These are phyloP conservation scores for Xerocomus minutiporus DNA, from an alignment of 1,284 basidiomycete genomes.

Conservation along the genomic window DNA sequence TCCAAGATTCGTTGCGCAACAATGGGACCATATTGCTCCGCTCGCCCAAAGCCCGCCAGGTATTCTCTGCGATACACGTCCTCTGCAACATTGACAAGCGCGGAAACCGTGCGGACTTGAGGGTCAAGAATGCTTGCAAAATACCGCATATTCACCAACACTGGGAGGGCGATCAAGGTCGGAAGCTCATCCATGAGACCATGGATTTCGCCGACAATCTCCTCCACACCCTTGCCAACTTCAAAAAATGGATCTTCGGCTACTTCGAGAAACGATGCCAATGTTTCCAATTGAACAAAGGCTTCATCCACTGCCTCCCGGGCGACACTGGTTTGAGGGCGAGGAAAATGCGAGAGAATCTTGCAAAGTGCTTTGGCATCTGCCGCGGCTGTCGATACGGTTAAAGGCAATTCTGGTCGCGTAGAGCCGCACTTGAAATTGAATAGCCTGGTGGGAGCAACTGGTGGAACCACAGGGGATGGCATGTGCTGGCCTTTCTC, in stretches of 20 bases:
- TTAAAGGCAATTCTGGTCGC: conserved; percentile 56
- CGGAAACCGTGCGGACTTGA: conserved; percentile 40
- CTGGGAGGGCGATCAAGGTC: conserved; percentile 62
- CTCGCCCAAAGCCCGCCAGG: conserved; percentile 67
- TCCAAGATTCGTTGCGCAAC: conserved; percentile 56
- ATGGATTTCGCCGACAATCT: conserved; percentile 42
- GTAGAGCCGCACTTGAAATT: conserved; percentile 64
- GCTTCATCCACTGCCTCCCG: conserved; percentile 75
- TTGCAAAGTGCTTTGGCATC: conserved; percentile 61
- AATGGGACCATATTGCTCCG: conserved; percentile 62
- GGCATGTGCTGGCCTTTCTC: conserved; percentile 40
- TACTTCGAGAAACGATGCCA: conserved; percentile 55
- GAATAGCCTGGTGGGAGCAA: conserved; percentile 50
- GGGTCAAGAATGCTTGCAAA: conserved; percentile 25
- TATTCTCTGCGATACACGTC: conserved; percentile 62
- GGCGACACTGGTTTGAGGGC: conserved; percentile 57
- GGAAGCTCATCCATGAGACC: conserved; percentile 59
- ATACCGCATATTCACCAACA: conserved; percentile 47
- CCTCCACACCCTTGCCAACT: conserved; percentile 23
- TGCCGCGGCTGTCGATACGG: conserved; percentile 41
- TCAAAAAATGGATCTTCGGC: conserved; percentile 31
- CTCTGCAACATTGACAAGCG: conserved; percentile 55
- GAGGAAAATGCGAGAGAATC: conserved; percentile 55
- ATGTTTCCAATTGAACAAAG: conserved; percentile 54
- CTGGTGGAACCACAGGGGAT: conserved; percentile 39